A percentile compares a stretch with the other conserved stretches of the same genome.
phyloP scores from a whole-genome alignment of 768 basidiomycete genomes.

The Gelatoporia subvermispora region DNA sequence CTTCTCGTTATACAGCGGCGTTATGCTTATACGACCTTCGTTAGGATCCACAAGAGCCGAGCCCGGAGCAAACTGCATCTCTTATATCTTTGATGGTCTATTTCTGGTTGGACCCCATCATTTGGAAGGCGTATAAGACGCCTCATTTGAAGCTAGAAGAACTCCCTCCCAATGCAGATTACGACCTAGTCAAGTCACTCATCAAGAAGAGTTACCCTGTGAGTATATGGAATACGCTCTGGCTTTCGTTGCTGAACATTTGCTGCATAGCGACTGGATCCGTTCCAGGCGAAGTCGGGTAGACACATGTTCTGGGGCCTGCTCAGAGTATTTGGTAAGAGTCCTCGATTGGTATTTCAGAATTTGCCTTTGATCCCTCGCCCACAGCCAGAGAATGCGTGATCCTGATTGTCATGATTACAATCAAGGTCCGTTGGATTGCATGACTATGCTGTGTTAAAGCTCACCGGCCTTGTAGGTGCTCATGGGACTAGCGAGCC shows the following conservation, averaged over 20 bases:
- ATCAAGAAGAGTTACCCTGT: conserved; percentile 29
- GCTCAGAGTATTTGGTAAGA: conserved; percentile 16
- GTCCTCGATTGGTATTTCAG: neutral
- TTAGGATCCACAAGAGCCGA: conserved; percentile 21
- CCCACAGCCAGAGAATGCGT: conserved; percentile 5
- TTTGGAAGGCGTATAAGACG: conserved; percentile 40
- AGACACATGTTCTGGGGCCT: conserved; percentile 23
- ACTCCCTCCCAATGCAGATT: conserved; percentile 47
- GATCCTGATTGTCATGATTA: conserved; percentile 2
- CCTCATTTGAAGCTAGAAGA: conserved; percentile 38
- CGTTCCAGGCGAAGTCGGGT: conserved; percentile 18
- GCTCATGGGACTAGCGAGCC: conserved; percentile 21
- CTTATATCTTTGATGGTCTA: conserved; percentile 35
- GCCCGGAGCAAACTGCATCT: conserved; percentile 28
- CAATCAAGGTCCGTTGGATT: neutral
- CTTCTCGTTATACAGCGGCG: neutral
- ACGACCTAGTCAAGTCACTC: conserved; percentile 32
- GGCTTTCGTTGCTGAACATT: neutral
- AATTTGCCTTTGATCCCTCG: neutral
- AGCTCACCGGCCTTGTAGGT: conserved; percentile 7
- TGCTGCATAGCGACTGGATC: conserved; percentile 25
- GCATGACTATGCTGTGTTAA: neutral
- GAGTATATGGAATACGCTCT: conserved; percentile 10
- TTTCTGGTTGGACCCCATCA: conserved; percentile 49
- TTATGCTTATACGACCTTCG: no score